Conservation (phyloP, 129 eudicot genomes). For the Tanacetum coccineum region DNA sequence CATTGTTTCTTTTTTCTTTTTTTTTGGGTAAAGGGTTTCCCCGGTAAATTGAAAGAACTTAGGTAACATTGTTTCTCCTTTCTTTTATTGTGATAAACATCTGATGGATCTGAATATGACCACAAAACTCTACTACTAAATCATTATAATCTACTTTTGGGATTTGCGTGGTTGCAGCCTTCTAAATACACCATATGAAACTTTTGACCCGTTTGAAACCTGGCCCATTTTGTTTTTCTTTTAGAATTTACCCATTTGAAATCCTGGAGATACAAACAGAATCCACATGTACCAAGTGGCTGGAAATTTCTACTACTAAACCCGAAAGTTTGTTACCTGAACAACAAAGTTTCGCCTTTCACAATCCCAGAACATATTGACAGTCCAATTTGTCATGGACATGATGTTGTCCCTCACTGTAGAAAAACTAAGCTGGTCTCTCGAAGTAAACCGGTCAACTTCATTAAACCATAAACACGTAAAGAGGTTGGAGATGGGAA, state of each 20-base stretch:
- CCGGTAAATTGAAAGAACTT: no score
- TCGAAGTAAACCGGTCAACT: conserved; percentile 92
- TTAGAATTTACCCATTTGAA: neutral
- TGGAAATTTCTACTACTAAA: neutral
- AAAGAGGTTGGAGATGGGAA: conserved; percentile 79
- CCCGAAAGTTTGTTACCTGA: conserved; percentile 48
- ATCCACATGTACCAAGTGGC: neutral
- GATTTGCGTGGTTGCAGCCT: neutral
- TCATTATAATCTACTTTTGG: neutral
- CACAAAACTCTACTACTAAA: neutral
- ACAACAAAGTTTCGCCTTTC: conserved; percentile 81
- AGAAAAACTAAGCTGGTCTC: conserved; percentile 90
- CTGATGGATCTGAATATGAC: neutral
- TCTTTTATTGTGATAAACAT: neutral
- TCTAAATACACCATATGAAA: neutral
- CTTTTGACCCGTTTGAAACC: neutral
- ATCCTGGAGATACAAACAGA: neutral
- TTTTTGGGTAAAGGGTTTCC: no score
- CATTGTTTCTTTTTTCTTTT: no score
- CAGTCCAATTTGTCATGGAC: conserved; percentile 65
- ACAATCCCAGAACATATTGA: conserved; percentile 89
- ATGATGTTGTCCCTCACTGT: conserved; percentile 77
- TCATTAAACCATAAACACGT: conserved; percentile 92
- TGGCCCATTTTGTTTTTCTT: neutral
- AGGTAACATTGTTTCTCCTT: neutral